Conservation (phyloP, 495 filamentous ascomycete genomes). For the Neurospora cerealis region DNA sequence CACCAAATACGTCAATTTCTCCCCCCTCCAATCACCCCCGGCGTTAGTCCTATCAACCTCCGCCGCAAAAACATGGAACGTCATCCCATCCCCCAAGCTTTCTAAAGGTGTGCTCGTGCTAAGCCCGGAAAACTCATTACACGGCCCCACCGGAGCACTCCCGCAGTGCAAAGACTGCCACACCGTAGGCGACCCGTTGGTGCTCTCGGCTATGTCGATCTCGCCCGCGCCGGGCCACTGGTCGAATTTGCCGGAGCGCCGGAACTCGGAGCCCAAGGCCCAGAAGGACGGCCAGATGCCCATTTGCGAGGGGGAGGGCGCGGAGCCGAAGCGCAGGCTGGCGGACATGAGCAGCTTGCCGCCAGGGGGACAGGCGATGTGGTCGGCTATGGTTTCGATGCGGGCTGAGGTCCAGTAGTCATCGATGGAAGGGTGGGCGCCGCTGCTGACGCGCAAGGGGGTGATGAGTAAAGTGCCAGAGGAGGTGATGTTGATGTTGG, state of each 20-base stretch:
- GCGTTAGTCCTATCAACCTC: background rate
- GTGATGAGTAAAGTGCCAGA: background rate
- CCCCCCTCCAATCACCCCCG: background rate
- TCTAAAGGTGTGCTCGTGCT: background rate
- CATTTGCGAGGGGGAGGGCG: background rate
- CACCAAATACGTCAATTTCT: background rate
- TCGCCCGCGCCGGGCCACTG: background rate
- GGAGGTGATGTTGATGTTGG: slow-evolving; percentile 18
- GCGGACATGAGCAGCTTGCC: background rate
- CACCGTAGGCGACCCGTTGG: background rate
- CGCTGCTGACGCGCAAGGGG: background rate
- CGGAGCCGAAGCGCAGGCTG: background rate
- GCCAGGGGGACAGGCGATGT: background rate
- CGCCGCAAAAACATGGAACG: background rate
- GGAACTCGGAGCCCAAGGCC: background rate
- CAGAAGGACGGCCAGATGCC: background rate
- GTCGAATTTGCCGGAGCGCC: background rate
- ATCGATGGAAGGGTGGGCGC: background rate
- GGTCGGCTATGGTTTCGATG: background rate
- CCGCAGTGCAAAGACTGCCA: background rate
- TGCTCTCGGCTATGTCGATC: background rate
- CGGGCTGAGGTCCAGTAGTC: background rate
- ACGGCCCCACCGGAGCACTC: background rate
- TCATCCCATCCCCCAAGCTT: background rate
- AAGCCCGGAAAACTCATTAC: background rate